phyloP scores from a whole-genome alignment of 768 basidiomycete genomes.

The Lactarius vividus region DNA sequence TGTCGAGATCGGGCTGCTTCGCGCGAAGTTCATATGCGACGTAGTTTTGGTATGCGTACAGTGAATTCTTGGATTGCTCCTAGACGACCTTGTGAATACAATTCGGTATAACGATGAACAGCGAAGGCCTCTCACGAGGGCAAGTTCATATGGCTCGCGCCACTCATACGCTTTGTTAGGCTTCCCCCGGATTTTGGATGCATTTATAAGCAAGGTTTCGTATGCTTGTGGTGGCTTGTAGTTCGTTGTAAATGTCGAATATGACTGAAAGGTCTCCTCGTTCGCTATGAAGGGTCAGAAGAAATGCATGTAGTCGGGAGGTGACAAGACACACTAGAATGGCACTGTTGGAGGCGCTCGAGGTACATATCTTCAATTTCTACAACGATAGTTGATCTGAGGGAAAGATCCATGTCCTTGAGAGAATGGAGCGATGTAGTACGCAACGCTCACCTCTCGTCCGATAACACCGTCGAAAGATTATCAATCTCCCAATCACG shows the following conservation, averaged over 20 bases:
- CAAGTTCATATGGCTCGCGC: conserved; percentile 59
- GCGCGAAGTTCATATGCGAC: conserved; percentile 59
- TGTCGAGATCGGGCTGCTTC: conserved; percentile 55
- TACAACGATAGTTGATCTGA: conserved; percentile 45
- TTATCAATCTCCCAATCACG: conserved; percentile 72
- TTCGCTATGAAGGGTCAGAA: conserved; percentile 47
- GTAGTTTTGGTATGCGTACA: conserved; percentile 62
- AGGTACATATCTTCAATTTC: conserved; percentile 58
- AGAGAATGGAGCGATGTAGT: background rate
- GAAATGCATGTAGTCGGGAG: background rate
- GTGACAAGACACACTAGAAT: conserved; percentile 52
- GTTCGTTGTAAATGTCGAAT: conserved; percentile 86
- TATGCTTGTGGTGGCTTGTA: conserved; percentile 74
- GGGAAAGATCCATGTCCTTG: background rate
- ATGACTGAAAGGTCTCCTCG: conserved; percentile 79
- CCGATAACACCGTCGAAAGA: conserved; percentile 47
- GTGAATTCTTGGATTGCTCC: conserved; percentile 37
- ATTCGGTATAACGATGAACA: conserved; percentile 4
- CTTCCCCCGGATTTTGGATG: conserved; percentile 66
- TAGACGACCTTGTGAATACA: conserved; percentile 25
- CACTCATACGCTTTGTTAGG: conserved; percentile 60
- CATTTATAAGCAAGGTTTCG: conserved; percentile 69
- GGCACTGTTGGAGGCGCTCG: conserved; percentile 70
- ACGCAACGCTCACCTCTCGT: conserved; percentile 45
- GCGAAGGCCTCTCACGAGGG: conserved; percentile 46